phyloP scores from a whole-genome alignment of 352 stramenopile species.

The Phytophthora hibernalis region DNA sequence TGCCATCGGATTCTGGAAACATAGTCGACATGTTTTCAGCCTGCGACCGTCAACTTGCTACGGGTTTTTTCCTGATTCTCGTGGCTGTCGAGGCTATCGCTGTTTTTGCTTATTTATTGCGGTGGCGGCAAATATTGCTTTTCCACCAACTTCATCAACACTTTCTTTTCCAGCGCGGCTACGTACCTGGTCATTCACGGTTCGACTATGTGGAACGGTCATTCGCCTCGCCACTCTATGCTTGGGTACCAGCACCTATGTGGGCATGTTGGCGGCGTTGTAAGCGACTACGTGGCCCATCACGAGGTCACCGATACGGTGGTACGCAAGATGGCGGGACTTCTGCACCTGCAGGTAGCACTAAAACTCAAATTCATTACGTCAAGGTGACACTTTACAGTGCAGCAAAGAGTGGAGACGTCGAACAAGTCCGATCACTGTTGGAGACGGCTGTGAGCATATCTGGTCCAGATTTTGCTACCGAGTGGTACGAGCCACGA shows the following conservation, averaged over 20 bases:
- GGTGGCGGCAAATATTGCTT: slow-evolving; percentile 82
- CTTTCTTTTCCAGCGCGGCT: slow-evolving; percentile 76
- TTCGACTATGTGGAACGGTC: slow-evolving; percentile 75
- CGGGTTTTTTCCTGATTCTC: slow-evolving; percentile 51
- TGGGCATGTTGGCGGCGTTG: slow-evolving; percentile 37
- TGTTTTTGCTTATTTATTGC: slow-evolving; percentile 61
- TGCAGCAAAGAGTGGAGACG: slow-evolving; percentile 67
- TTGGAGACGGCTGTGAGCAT: slow-evolving; percentile 61
- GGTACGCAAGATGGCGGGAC: slow-evolving; percentile 6
- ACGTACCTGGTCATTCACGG: slow-evolving; percentile 58
- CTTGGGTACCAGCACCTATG: slow-evolving; percentile 40
- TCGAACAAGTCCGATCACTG: slow-evolving; percentile 54
- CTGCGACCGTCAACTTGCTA: slow-evolving; percentile 40
- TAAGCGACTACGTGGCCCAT: slow-evolving; percentile 16
- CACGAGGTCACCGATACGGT: slow-evolving; percentile 8
- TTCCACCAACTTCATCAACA: slow-evolving; percentile 85
- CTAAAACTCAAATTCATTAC: slow-evolving; percentile 44
- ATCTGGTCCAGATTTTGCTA: slow-evolving; percentile 67
- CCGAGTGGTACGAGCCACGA: slow-evolving; percentile 63
- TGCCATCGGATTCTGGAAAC: slow-evolving; percentile 49
- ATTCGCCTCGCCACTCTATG: slow-evolving; percentile 53
- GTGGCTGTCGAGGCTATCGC: slow-evolving; percentile 55
- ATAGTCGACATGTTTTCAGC: slow-evolving; percentile 38
- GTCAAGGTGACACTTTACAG: slow-evolving; percentile 70
- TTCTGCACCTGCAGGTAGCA: slow-evolving; percentile 15